phyloP scores from a whole-genome alignment of 768 basidiomycete genomes.

The Mycena galericulata region DNA sequence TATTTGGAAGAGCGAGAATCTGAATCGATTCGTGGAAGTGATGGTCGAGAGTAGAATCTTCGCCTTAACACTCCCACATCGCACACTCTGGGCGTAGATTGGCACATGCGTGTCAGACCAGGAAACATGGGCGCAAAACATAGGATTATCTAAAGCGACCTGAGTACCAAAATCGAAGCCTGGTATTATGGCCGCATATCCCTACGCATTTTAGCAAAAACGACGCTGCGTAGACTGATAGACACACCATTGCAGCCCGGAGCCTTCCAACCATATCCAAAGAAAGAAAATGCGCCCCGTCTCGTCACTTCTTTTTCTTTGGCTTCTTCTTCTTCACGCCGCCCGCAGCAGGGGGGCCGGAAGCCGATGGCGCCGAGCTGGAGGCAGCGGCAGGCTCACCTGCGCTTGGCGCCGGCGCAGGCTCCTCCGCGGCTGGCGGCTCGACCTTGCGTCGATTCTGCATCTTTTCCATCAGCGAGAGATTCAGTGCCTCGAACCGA shows the following conservation, averaged over 20 bases:
- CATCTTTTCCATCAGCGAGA: conserved; percentile 89
- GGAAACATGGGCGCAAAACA: too few relatives aligned
- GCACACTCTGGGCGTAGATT: too few relatives aligned
- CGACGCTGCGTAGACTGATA: not conserved
- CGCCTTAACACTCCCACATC: too few relatives aligned
- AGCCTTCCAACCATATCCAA: conserved; percentile 3
- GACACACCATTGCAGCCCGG: conserved; percentile 21
- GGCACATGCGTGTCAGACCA: too few relatives aligned
- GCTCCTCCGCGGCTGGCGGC: conserved; percentile 34
- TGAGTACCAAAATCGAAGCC: too few relatives aligned
- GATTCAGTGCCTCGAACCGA: conserved; percentile 93
- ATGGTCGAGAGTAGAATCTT: too few relatives aligned
- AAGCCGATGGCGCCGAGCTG: conserved; percentile 45
- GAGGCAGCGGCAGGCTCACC: conserved; percentile 40
- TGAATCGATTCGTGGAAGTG: too few relatives aligned
- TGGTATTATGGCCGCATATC: conserved; percentile 5
- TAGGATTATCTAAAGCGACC: too few relatives aligned
- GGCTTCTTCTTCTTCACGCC: conserved; percentile 87
- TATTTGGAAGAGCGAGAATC: too few relatives aligned
- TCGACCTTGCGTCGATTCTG: conserved; percentile 64
- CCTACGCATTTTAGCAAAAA: conserved; percentile 23
- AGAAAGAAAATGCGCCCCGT: conserved; percentile 37
- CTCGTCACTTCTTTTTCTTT: conserved; percentile 77
- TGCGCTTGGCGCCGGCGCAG: conserved; percentile 35
- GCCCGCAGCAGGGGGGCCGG: conserved; percentile 55